phyloP scores from a whole-genome alignment of 2,329 filamentous ascomycete genomes.

The Exophiala bonariae region DNA sequence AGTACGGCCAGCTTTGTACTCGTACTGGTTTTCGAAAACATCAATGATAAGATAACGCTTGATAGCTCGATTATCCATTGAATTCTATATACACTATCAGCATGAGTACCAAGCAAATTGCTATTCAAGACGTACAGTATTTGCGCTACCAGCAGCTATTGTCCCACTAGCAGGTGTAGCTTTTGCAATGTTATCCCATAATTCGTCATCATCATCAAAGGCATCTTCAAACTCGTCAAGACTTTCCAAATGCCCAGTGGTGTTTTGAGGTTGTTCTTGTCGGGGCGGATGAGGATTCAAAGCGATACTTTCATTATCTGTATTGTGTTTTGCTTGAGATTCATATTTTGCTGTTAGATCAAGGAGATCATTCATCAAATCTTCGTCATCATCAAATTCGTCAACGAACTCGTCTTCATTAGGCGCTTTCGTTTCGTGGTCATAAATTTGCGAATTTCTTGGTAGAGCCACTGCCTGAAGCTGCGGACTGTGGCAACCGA shows the following conservation, averaged over 20 bases:
- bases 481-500: not conserved
- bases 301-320: not conserved
- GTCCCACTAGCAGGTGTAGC: slow-evolving; percentile 57
- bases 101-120: slow-evolving; percentile 49
- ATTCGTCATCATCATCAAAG: slow-evolving; percentile 71
- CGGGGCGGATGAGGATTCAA: not conserved
- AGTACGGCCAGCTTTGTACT: slow-evolving; percentile 59
- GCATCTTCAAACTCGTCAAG: slow-evolving; percentile 51
- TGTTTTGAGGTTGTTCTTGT: not conserved
- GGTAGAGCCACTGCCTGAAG: not conserved
- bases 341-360: slow-evolving; percentile 27
- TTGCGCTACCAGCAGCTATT: not conserved
- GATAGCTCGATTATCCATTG: slow-evolving; percentile 66
- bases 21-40: slow-evolving; percentile 69
- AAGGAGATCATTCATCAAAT: slow-evolving; percentile 31
- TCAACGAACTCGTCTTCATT: slow-evolving; percentile 16
- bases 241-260: slow-evolving; percentile 10
- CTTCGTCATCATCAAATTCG: slow-evolving; percentile 33
- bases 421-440: too few species aligned
- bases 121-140: slow-evolving; percentile 16
- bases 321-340: slow-evolving; percentile 12
- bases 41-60: slow-evolving; percentile 83
- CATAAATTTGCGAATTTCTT: not conserved
- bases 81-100: slow-evolving; percentile 70
- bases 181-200: slow-evolving; percentile 67